Base-by-base conservation (phyloP, 768 basidiomycete genomes). In the Leccinellum albellum region DNA sequence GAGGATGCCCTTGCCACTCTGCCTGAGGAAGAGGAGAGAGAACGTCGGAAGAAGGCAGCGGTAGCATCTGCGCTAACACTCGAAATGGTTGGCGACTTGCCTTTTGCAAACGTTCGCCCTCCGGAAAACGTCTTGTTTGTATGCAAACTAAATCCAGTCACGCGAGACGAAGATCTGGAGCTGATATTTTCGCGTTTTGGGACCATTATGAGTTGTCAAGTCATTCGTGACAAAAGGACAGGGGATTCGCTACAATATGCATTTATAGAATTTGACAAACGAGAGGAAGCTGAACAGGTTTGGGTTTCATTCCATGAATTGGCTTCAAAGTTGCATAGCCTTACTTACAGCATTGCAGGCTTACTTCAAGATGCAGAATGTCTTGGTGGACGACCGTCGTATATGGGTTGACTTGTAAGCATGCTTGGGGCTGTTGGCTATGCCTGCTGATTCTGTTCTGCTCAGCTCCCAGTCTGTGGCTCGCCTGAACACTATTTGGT, bases 361-460 rank as follows among this genome's bases (percentile, higher is more conserved):
- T 9, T 99, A 98, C 73, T 95, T 98, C 77, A 99, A 98, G 73
- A 99, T 99, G 97, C 97, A 98, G 70, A 98, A 98, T 65, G 97
- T 98, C 0, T 77, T 99, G 12, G 90, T 99, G 13, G 97, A 99
- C 68, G 97, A 99, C 73, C 83, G 94, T 14, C 85, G 97, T 13
- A 98, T 99, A 66, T 98, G 96, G 93, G 96, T 99, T 60, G 97
- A 98, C 74, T 98, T 99, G 89, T 95, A 64, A 59, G 89, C 79
- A n/a, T 35, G 45, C 48, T 52, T 49, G 32, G 29, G 32, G 10
- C 49, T 42, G 47, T 29, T 52, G 53, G 15, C 48, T 66, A 50
- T 53, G 4, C 23, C 50, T 48, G 15, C 65, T 66, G 49, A 70
- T 64, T 55, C 60, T 50, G 53, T 61, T 51, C 44, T 60, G 26